Percentiles rank a stretch among this genome's conserved stretches.
Conservation (phyloP, 2,329 filamentous ascomycete species). For the Aspergillus tanneri region DNA sequence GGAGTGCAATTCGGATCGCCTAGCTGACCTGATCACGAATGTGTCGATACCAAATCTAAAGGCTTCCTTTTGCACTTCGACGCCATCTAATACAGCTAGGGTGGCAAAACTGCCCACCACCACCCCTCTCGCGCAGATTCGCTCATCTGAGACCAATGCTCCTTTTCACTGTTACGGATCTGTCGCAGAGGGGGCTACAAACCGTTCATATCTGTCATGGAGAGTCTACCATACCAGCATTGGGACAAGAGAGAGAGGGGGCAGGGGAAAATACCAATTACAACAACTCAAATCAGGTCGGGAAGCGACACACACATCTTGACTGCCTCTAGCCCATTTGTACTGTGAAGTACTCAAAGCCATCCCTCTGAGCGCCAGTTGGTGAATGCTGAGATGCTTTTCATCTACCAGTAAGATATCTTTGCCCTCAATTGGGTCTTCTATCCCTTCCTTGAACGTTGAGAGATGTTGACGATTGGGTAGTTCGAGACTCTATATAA, state of each 20-base stretch:
- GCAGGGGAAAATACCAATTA: slow-evolving; percentile 22
- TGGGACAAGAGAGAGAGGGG: slow-evolving; percentile 11
- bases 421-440: neutral
- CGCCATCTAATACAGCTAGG: slow-evolving; percentile 32
- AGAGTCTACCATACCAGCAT: slow-evolving; percentile 30
- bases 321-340: slow-evolving; percentile 36
- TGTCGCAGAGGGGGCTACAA: neutral
- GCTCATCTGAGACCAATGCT: slow-evolving; percentile 12
- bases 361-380: slow-evolving; percentile 17
- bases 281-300: slow-evolving; percentile 21
- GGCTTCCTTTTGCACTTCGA: slow-evolving; percentile 32
- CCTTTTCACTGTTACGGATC: slow-evolving; percentile 28
- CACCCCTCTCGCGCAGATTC: slow-evolving; percentile 1
- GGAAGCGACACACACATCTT: slow-evolving; percentile 12
- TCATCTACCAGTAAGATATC: slow-evolving; percentile 38
- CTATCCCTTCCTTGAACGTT: slow-evolving; percentile 26
- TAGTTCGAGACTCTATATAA: neutral
- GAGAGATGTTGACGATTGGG: slow-evolving; percentile 17
- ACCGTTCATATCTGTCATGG: slow-evolving; percentile 37
- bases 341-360: slow-evolving; percentile 29
- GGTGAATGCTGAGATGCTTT: slow-evolving; percentile 36
- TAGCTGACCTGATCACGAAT: slow-evolving; percentile 36
- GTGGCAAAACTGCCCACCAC: slow-evolving; percentile 24
- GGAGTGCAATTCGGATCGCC: neutral
- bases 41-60: slow-evolving; percentile 33